phyloP scores from a whole-genome alignment of 2,329 filamentous ascomycete genomes.

The Fusarium veterinarium region DNA sequence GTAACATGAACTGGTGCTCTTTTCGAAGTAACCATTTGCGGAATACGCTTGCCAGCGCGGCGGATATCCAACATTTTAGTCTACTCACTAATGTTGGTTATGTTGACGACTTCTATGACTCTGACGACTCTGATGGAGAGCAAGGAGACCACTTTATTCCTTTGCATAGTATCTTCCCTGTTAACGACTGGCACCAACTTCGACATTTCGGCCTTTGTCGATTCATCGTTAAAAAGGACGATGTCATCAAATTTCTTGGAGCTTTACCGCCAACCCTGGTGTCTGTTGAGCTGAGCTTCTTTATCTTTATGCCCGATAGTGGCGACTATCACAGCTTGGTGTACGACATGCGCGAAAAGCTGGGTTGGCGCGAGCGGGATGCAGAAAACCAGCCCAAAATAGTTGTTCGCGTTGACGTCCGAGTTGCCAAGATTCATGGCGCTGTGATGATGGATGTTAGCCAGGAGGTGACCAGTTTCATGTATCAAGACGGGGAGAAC shows the following conservation, averaged over 20 bases:
- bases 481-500: constrained; percentile 1
- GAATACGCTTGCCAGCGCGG: background rate
- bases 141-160: background rate
- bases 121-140: background rate
- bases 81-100: background rate
- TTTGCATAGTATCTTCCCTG: background rate
- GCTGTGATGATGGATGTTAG: background rate
- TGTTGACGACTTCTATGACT: background rate
- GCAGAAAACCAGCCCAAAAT: background rate
- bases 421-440: background rate
- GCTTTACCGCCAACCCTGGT: background rate
- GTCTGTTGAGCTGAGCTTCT: constrained; percentile 1
- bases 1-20: background rate
- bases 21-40: constrained; percentile 11
- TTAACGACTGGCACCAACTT: constrained; percentile 2
- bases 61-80: background rate
- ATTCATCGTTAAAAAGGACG: background rate
- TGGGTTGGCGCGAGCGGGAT: background rate
- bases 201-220: constrained; percentile 1
- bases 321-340: background rate
- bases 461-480: background rate
- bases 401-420: background rate
- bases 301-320: background rate
- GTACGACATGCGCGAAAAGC: background rate
- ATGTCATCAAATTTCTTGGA: background rate